Conservation (phyloP, 441 rosid genomes). For the Euphorbia schlechtendalii region DNA sequence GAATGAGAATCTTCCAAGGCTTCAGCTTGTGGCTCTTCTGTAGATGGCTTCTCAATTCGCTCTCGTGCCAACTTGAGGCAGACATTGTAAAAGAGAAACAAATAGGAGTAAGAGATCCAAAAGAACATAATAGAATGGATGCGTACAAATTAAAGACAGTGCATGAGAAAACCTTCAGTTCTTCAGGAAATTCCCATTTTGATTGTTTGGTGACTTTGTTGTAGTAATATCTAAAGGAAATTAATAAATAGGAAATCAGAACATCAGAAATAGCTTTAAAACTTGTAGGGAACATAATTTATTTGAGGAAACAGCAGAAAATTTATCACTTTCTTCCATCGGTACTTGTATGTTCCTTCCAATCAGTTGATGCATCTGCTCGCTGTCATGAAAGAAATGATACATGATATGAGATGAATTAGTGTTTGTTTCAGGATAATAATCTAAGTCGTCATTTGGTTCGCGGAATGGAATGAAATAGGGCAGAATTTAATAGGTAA, state of each 20-base stretch:
- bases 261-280: not conserved
- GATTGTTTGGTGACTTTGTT: constrained; percentile 90
- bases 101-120: constrained; percentile 12
- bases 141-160: not conserved
- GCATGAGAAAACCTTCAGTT: constrained; percentile 59
- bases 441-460: not conserved
- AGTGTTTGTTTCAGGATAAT: constrained; percentile 6
- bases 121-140: constrained; percentile 1
- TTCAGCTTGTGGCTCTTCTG: constrained; percentile 35
- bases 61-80: constrained; percentile 83
- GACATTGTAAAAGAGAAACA: constrained; percentile 12
- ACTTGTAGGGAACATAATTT: not conserved
- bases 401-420: not conserved
- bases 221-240: constrained; percentile 67
- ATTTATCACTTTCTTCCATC: constrained; percentile 73
- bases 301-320: constrained; percentile 6
- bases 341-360: constrained; percentile 79
- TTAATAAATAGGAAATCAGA: constrained; percentile 6
- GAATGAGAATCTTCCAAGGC: constrained; percentile 20
- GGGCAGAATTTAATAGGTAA: too few species aligned
- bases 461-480: too few species aligned
- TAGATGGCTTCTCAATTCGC: constrained; percentile 49
- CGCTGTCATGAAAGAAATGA: constrained; percentile 42
- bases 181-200: constrained; percentile 95
- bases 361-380: constrained; percentile 80